Base-by-base conservation (phyloP, 75 land plant species). In the Pinus taeda region DNA sequence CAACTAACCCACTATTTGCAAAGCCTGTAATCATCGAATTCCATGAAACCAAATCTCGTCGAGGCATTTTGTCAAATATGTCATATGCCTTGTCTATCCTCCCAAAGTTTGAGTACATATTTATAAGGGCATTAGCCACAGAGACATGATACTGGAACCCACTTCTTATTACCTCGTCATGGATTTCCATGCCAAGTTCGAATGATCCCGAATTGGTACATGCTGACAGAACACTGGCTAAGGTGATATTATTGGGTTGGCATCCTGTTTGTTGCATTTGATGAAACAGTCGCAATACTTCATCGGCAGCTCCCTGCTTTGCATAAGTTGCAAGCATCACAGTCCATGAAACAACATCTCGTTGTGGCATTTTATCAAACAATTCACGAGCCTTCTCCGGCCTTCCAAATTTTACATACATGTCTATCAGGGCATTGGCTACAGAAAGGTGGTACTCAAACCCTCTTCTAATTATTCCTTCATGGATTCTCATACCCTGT, bases 21-120 rank as follows among this genome's bases (percentile, higher is more conserved):
- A 80, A 82, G 49, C 90, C 76, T 26, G 87, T 66, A 26, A 88
- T 77, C 77, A 88, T 85, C 39, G 90, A 33, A 71, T 88, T 88
- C 90, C 90, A 88, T 1, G 90, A 82, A 57, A 71, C 77, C 36
- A 71, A 26, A 21, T 81, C 78, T 55, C 81, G 73, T 21, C 71
- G 62, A 20, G 57, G 21, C 88, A 86, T 86, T 18, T 61, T 78
- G 58, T 86, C 88, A 77, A 86, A 83, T 39, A 86, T 29, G 67
- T 74, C 30, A 15, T 82, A 71, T 2, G 88, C 88, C 8, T 57
- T 76, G 18, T 18, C 62, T 59, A 83, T 76, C 13, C 65, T 21
- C 9, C 88, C 85, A 21, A 53, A 39, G 72, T 84, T 83, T 7
- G 86, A 76, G 65, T 79, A 87, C 62, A 80, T 89, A 57, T 86